Conservation (phyloP, 2,329 filamentous ascomycete genomes). For the Elsinoe perseae region DNA sequence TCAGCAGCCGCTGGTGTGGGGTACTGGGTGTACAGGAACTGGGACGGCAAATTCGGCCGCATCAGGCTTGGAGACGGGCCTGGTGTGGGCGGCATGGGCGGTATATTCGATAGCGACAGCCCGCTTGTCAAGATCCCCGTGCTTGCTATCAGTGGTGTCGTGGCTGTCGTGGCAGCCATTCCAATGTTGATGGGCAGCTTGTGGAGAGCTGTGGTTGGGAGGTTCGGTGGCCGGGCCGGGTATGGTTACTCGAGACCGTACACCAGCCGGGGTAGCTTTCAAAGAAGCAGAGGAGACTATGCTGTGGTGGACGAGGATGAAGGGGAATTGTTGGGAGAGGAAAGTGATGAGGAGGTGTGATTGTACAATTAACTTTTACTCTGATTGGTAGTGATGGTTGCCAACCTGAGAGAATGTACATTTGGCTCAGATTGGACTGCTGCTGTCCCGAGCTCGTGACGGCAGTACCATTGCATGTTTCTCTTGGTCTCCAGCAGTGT, state of each 20-base stretch:
- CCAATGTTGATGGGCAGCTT: conserved; percentile 66
- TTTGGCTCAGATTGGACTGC: background rate
- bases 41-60: conserved; percentile 83
- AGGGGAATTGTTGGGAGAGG: conserved; percentile 85
- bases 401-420: background rate
- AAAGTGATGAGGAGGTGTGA: conserved; percentile 76
- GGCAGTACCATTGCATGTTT: background rate
- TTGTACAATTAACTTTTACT: background rate
- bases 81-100: conserved; percentile 24
- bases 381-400: background rate
- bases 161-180: conserved; percentile 47
- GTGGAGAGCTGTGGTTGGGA: conserved; percentile 55
- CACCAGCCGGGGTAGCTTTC: conserved; percentile 83
- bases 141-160: conserved; percentile 41
- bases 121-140: conserved; percentile 72
- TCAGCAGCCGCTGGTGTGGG: conserved; percentile 62
- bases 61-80: conserved; percentile 68
- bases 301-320: conserved; percentile 85
- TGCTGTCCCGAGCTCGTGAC: no score
- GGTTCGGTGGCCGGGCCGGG: conserved; percentile 46
- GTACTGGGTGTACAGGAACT: conserved; percentile 78
- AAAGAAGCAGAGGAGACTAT: conserved; percentile 80
- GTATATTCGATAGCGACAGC: conserved; percentile 59
- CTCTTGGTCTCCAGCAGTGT: background rate
- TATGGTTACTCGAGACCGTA: conserved; percentile 59